phyloP scores from a whole-genome alignment of 257 asterid species.

The Buddleja alternifolia region DNA sequence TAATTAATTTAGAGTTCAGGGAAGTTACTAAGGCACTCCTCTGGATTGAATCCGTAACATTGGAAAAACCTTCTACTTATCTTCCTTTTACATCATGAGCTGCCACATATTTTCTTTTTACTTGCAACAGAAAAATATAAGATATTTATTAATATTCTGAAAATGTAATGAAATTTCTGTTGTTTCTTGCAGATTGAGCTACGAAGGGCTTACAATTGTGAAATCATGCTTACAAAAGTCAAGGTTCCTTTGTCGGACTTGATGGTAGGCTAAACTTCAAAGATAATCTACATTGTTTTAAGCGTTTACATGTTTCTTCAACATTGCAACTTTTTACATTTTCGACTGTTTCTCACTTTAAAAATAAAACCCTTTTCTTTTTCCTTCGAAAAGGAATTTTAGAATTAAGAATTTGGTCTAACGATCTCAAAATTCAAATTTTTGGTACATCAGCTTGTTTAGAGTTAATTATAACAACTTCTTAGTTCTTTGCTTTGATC shows the following conservation, averaged over 20 bases:
- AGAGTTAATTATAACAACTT: background rate
- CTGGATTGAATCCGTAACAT: background rate
- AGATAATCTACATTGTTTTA: background rate
- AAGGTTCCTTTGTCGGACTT: constrained; percentile 82
- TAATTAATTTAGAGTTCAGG: too few species aligned
- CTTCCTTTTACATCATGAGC: background rate
- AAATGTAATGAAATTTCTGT: constrained; percentile 9
- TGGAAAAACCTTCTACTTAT: background rate
- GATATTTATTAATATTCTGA: constrained; percentile 1
- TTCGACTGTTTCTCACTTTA: background rate
- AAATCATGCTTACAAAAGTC: constrained; percentile 88
- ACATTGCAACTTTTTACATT: constrained; percentile 4
- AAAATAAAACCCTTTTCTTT: background rate
- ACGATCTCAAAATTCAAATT: background rate
- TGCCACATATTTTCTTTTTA: constrained; percentile 8
- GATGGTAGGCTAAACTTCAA: constrained; percentile 53
- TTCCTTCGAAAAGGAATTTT: background rate
- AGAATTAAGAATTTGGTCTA: background rate
- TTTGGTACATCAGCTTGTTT: background rate
- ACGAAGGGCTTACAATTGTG: constrained; percentile 89
- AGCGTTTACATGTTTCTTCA: background rate
- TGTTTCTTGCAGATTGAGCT: constrained; percentile 70
- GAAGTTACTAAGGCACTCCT: too few species aligned
- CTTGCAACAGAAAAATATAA: constrained; percentile 5
- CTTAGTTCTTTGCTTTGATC: constrained; percentile 8